phyloP scores from a whole-genome alignment of 108 stramenopile species.

The Nitzschia sp. region DNA sequence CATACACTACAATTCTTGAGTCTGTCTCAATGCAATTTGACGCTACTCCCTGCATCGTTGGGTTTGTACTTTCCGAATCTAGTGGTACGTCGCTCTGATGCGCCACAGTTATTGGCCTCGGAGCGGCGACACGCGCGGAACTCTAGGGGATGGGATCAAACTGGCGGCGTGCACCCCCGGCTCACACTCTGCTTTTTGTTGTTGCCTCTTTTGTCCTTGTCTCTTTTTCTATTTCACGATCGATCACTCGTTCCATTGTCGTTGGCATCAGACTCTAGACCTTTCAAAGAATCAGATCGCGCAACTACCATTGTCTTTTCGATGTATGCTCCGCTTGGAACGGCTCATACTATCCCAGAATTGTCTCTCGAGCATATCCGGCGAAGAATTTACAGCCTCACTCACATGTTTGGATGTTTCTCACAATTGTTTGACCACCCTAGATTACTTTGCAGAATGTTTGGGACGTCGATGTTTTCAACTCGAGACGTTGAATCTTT shows the following conservation, averaged over 20 bases:
- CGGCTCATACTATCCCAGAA: background rate
- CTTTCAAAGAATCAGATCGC: conserved; percentile 23
- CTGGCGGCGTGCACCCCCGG: no score
- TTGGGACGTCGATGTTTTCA: conserved; percentile 6
- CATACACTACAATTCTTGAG: conserved; percentile 2
- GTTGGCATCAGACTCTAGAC: conserved; percentile 7
- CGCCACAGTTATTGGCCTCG: background rate
- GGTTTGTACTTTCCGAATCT: conserved; percentile 44
- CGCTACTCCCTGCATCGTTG: conserved; percentile 23
- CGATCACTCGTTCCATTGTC: background rate
- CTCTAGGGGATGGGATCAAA: no score
- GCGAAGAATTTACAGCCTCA: conserved; percentile 6
- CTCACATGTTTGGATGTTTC: conserved; percentile 11
- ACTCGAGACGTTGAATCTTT: conserved; percentile 11
- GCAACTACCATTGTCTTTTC: conserved; percentile 26
- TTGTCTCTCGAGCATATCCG: background rate
- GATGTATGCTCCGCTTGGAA: conserved; percentile 9
- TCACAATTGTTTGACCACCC: conserved; percentile 16
- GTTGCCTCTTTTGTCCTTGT: background rate
- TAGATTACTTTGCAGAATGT: background rate
- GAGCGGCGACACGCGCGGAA: background rate
- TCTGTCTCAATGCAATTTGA: conserved; percentile 8
- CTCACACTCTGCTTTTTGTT: no score
- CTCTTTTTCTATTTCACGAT: background rate
- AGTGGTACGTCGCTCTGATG: conserved; percentile 17